These are phyloP conservation scores for Candida anglica DNA, from an alignment of 805 yeast species.

Conservation along the genomic window DNA sequence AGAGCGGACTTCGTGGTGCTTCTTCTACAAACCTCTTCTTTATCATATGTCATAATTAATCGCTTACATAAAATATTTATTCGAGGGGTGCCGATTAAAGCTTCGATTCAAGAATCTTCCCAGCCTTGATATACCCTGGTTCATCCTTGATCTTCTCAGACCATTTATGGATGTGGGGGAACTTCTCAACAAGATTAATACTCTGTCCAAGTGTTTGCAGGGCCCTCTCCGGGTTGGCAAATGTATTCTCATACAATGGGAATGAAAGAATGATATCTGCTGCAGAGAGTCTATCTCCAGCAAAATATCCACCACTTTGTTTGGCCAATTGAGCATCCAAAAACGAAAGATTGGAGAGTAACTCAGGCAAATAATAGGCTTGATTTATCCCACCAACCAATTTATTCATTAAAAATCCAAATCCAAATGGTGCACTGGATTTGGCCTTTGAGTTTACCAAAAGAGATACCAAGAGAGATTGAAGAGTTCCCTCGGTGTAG, in stretches of 20 bases:
- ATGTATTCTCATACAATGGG: conserved; percentile 31
- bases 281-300: conserved; percentile 46
- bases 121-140: conserved; percentile 11
- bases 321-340: conserved; percentile 25
- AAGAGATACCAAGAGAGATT: conserved; percentile 17
- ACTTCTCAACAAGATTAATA: not conserved
- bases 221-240: conserved; percentile 19
- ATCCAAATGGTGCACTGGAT: conserved; percentile 23
- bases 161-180: conserved; percentile 23
- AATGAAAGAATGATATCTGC: conserved; percentile 55
- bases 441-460: conserved; percentile 22
- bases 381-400: conserved; percentile 19
- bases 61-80: too few species aligned
- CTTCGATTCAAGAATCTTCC: too few species aligned
- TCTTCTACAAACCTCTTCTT: too few species aligned
- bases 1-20: too few species aligned
- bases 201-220: conserved; percentile 13
- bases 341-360: conserved; percentile 18
- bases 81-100: too few species aligned
- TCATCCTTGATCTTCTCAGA: conserved; percentile 9
- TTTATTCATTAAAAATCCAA: conserved; percentile 15
- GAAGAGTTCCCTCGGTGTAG: conserved; percentile 22
- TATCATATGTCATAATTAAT: too few species aligned
- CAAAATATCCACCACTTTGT: conserved; percentile 35
- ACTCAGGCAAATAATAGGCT: conserved; percentile 22